These are phyloP conservation scores for Colletotrichum spaethianum DNA, from an alignment of 2,329 filamentous ascomycete genomes.

Conservation along the genomic window DNA sequence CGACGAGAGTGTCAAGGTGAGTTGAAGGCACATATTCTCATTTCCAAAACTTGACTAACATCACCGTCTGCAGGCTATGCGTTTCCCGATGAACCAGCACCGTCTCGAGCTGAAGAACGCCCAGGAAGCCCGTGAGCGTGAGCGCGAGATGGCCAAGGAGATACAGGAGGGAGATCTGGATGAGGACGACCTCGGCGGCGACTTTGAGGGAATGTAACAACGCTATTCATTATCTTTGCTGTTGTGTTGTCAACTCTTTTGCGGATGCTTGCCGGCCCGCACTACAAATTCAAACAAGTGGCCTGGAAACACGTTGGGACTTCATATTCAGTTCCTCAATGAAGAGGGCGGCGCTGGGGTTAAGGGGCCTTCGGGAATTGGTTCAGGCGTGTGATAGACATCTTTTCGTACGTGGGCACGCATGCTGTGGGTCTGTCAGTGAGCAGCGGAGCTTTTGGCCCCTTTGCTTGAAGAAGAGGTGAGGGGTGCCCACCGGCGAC, in stretches of 20 bases:
- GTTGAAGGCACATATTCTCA: background rate
- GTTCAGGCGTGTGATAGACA: constrained; percentile 35
- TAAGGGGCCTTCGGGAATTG: constrained; percentile 12
- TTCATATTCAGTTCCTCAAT: constrained; percentile 24
- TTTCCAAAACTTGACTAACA: constrained; percentile 45
- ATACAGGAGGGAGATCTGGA: constrained; percentile 98
- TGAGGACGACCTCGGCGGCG: constrained; percentile 94
- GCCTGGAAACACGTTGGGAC: constrained; percentile 16
- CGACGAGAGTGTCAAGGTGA: constrained; percentile 97
- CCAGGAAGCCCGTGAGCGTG: constrained; percentile 96
- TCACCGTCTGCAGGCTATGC: constrained; percentile 80
- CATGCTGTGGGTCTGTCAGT: constrained; percentile 1
- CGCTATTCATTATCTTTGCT: constrained; percentile 22
- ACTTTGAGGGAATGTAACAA: constrained; percentile 93
- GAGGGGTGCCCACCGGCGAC: background rate
- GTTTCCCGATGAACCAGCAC: constrained; percentile 99
- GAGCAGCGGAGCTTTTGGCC: background rate
- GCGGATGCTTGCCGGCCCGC: constrained; percentile 13
- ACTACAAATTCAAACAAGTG: constrained; percentile 20
- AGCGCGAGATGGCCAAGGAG: constrained; percentile 98
- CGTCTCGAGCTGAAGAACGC: constrained; percentile 97
- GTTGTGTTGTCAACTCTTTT: constrained; percentile 35
- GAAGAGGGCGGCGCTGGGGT: constrained; percentile 22
- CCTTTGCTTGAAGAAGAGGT: background rate
- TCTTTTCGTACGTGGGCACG: constrained; percentile 19